Evolutionary conservation across 768 basidiomycete species (phyloP).

Genomic region (Dioszegia crocea): DNA sequence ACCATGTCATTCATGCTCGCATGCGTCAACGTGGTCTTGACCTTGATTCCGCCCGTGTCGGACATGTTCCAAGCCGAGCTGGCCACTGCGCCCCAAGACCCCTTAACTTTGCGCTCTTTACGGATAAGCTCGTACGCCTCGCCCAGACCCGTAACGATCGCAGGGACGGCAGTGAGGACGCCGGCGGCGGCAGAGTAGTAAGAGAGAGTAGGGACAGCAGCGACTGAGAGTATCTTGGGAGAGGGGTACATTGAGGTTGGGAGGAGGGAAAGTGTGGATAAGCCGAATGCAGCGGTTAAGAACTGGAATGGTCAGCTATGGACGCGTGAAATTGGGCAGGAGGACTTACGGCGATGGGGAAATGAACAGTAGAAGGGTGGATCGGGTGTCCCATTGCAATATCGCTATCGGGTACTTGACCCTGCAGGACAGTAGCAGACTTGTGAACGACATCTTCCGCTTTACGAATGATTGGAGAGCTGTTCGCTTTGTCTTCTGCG

Average conservation of each 20-base stretch:
- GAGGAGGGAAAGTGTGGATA: constrained; percentile 35
- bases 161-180: constrained; percentile 36
- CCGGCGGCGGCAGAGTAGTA: constrained; percentile 47
- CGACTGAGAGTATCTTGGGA: constrained; percentile 33
- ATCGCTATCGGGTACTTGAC: constrained; percentile 25
- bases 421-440: constrained; percentile 13
- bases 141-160: constrained; percentile 42
- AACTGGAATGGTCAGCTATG: constrained; percentile 15
- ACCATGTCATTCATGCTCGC: constrained; percentile 42
- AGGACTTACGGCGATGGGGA: constrained; percentile 26
- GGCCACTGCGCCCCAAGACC: constrained; percentile 29
- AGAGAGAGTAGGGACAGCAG: constrained; percentile 32
- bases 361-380: constrained; percentile 23
- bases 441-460: constrained; percentile 23
- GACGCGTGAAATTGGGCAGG: neutral
- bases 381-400: constrained; percentile 33
- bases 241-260: constrained; percentile 26
- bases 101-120: constrained; percentile 29
- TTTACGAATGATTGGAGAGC: neutral
- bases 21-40: constrained; percentile 44
- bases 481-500: neutral
- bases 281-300: constrained; percentile 38
- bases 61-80: constrained; percentile 25
- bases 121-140: constrained; percentile 45
- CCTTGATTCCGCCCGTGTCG: constrained; percentile 37